Evolutionary conservation across 148 eudicot genomes (phyloP).

Genomic region (Cornus controversa): DNA sequence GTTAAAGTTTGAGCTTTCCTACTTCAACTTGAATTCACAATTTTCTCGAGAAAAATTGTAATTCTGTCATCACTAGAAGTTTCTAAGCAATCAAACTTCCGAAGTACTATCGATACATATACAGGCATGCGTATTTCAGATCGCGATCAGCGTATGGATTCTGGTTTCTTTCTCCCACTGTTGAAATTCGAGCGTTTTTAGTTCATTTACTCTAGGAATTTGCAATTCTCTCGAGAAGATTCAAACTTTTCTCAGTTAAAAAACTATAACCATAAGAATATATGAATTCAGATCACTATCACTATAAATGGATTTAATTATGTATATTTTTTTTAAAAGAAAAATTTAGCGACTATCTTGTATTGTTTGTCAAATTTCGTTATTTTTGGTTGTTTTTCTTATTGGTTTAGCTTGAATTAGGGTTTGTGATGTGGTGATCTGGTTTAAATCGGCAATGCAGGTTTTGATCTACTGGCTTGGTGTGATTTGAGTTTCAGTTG

Average conservation of each 20-base stretch:
- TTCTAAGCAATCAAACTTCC: background rate
- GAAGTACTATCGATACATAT: background rate
- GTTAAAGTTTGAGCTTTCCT: background rate
- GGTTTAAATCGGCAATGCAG: slow-evolving; percentile 14
- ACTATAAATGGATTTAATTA: background rate
- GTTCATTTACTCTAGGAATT: background rate
- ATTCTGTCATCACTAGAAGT: background rate
- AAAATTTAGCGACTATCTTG: background rate
- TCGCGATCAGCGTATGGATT: slow-evolving; percentile 9
- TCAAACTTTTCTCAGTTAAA: background rate
- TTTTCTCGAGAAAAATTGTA: background rate
- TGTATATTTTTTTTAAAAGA: background rate
- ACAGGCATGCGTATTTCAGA: background rate
- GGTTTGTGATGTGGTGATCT: slow-evolving; percentile 11
- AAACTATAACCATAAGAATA: background rate
- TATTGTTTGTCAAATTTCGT: slow-evolving; percentile 7
- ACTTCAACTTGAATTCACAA: background rate
- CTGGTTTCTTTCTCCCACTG: background rate
- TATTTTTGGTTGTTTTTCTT: background rate
- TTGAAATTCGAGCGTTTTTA: background rate
- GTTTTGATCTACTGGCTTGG: slow-evolving; percentile 12
- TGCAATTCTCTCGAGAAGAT: background rate
- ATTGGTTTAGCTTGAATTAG: background rate
- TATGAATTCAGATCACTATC: slow-evolving; percentile 1
- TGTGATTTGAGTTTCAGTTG: background rate